Conservation (phyloP, 805 yeast species). For the Blastobotrys muscicola region DNA sequence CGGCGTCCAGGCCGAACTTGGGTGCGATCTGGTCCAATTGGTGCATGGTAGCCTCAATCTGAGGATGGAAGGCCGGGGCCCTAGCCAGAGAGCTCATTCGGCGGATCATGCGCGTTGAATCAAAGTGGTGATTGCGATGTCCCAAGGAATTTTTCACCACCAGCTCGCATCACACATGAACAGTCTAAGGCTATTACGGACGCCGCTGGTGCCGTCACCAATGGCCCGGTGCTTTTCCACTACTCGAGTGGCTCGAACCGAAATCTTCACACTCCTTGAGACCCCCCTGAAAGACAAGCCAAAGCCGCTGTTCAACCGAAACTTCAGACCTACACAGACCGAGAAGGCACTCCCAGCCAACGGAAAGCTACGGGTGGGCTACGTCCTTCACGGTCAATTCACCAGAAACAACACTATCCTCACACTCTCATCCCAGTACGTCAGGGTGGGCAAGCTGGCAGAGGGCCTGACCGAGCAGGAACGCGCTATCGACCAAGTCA, state of each 20-base stretch:
- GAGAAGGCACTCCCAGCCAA: slow-evolving; percentile 4
- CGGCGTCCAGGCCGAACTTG: slow-evolving; percentile 47
- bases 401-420: slow-evolving; percentile 75
- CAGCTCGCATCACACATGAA: no score
- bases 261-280: no score
- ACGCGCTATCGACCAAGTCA: slow-evolving; percentile 54
- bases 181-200: no score
- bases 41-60: slow-evolving; percentile 15
- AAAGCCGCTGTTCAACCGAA: no score
- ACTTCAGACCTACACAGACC: background rate
- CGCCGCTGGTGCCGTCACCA: no score
- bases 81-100: slow-evolving; percentile 1
- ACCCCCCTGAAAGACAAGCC: no score
- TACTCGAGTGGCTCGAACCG: no score
- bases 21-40: slow-evolving; percentile 61
- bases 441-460: slow-evolving; percentile 17
- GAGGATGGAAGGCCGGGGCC: slow-evolving; percentile 9
- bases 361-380: slow-evolving; percentile 37
- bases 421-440: slow-evolving; percentile 55
- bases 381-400: slow-evolving; percentile 68
- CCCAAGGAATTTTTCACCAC: no score
- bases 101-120: no score
- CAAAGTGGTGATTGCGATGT: no score
- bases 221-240: no score
- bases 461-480: slow-evolving; percentile 42